Conservation (phyloP, 495 filamentous ascomycete species). For the Ramalina intermedia region DNA sequence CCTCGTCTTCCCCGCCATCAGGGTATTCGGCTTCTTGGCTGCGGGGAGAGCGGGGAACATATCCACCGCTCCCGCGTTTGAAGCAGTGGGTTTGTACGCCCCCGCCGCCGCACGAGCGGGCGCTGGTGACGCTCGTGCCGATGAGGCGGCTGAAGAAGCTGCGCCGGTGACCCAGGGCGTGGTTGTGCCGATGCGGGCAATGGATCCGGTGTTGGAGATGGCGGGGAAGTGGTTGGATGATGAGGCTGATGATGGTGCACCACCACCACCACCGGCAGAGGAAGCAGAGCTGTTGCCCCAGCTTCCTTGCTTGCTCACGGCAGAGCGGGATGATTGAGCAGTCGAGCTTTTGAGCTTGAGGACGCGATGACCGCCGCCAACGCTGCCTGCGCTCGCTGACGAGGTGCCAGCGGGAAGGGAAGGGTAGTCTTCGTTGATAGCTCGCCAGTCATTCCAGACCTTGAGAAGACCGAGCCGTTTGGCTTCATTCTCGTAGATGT, state of each 20-base stretch:
- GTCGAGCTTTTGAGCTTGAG: slow-evolving; percentile 65
- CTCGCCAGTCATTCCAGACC: slow-evolving; percentile 89
- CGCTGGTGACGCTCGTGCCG: slow-evolving; percentile 7
- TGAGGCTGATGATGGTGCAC: slow-evolving; percentile 21
- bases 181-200: slow-evolving; percentile 23
- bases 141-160: slow-evolving; percentile 11
- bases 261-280: no score
- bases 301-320: slow-evolving; percentile 35
- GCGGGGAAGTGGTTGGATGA: slow-evolving; percentile 32
- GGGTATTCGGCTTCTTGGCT: slow-evolving; percentile 61
- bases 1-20: slow-evolving; percentile 65
- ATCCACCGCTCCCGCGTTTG: slow-evolving; percentile 28
- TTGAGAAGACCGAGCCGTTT: slow-evolving; percentile 60
- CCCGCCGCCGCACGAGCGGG: slow-evolving; percentile 17
- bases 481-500: slow-evolving; percentile 70
- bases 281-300: slow-evolving; percentile 22
- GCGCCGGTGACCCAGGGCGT: slow-evolving; percentile 30
- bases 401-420: slow-evolving; percentile 56
- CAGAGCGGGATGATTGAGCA: slow-evolving; percentile 52
- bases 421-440: slow-evolving; percentile 92
- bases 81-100: slow-evolving; percentile 13
- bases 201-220: slow-evolving; percentile 11
- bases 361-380: slow-evolving; percentile 42
- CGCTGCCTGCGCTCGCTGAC: slow-evolving; percentile 24
- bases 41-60: slow-evolving; percentile 73